These are phyloP conservation scores for Aspergillus piperis DNA, from an alignment of 2,329 filamentous ascomycete species.

Conservation along the genomic window DNA sequence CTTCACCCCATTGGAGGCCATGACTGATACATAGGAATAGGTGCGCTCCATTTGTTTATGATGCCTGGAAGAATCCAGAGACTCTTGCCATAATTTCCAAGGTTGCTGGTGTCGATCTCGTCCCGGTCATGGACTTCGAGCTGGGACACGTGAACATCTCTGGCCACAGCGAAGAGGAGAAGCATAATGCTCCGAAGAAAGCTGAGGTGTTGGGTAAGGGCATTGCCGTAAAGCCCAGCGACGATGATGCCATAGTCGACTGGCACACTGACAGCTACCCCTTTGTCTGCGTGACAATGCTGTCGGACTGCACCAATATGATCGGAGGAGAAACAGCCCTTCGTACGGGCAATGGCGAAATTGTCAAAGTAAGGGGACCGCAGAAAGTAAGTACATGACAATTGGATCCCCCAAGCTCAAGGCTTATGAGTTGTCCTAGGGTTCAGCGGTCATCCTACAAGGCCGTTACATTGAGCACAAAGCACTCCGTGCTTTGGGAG, in stretches of 20 bases:
- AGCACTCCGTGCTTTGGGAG: constrained; percentile 60
- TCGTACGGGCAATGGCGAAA: constrained; percentile 54
- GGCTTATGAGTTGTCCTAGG: constrained; percentile 42
- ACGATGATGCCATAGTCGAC: constrained; percentile 58
- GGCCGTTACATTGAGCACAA: constrained; percentile 68
- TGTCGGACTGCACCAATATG: constrained; percentile 56
- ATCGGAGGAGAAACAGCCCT: constrained; percentile 50
- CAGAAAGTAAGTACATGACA: constrained; percentile 52
- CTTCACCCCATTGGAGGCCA: not conserved
- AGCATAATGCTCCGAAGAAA: constrained; percentile 45
- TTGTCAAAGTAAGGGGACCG: constrained; percentile 62
- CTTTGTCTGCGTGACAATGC: constrained; percentile 70
- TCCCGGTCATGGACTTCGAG: constrained; percentile 57
- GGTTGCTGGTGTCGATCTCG: constrained; percentile 58
- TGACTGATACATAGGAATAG: constrained; percentile 34
- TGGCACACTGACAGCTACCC: constrained; percentile 69
- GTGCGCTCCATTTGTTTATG: constrained; percentile 65
- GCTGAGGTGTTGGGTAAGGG: constrained; percentile 46
- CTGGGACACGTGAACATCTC: constrained; percentile 60
- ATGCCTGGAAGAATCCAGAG: constrained; percentile 60
- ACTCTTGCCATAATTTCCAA: constrained; percentile 52
- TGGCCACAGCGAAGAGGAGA: constrained; percentile 52
- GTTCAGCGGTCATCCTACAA: constrained; percentile 65
- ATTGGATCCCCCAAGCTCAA: not conserved
- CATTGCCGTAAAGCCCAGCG: constrained; percentile 45